Evolutionary conservation across 2,329 filamentous ascomycete species (phyloP), one percentile per base, ranked within the genome.

Genomic region (Fusarium sp.): DNA sequence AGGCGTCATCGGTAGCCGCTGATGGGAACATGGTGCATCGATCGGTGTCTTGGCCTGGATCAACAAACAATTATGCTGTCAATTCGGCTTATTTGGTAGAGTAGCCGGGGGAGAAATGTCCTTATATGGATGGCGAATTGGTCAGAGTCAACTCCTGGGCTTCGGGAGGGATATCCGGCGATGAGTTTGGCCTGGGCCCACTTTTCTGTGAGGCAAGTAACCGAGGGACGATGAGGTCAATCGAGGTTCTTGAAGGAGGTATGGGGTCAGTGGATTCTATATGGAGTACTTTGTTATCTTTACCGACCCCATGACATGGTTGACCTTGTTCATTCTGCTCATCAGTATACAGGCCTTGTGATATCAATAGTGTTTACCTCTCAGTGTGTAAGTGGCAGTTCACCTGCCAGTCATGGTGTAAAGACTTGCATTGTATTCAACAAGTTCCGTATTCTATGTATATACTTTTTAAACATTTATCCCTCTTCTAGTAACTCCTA

Each of bases 401-500:
- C 46, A 20, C n/a, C 6, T 8, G 1, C 17, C 10, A 31, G 17
- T 14, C 24, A 31, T n/a, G 10, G 3, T 31, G 17, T 9, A 0
- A 51, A 55, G 51, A 36, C 8, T 55, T 22, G 10, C 4, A 20
- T n/a, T 22, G 9, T 20, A 36, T 24, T 55, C 29, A 55, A 55
- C n/a, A 55, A n/a, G 9, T 16, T 40, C 3, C 61, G 17, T 62
- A 35, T 24, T 49, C 42, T 36, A 17, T n/a, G 10, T 36, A 17
- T n/a, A 11, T 27, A 57, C 22, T n/a, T 20, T 58, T 20, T 10
- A 38, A 35, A 35, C 10, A 27, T 10, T 29, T 17, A 29, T 44
- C 17, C 20, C 31, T 6, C 12, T 17, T 42, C n/a, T 67, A 93
- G 73, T 94, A 94, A 77, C 91, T 94, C 67, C 90, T 85, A 1